phyloP scores from a whole-genome alignment of 2,329 filamentous ascomycete genomes.

The Cladosporium cucumerinum region DNA sequence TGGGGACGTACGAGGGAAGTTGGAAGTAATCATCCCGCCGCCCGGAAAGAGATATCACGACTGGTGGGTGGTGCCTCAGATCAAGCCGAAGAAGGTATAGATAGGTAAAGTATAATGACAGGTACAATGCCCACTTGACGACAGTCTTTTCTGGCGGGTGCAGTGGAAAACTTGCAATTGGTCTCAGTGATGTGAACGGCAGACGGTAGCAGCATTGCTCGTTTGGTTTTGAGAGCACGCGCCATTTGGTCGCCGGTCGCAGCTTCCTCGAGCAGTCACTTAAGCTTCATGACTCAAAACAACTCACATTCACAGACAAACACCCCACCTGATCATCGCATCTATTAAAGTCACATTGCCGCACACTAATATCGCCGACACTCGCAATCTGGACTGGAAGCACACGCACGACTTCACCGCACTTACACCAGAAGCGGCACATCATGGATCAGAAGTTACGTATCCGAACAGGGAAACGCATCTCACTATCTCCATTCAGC shows the following conservation, averaged over 20 bases:
- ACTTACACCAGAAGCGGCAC: neutral
- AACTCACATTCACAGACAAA: neutral
- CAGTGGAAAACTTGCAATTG: neutral
- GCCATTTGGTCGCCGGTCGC: neutral
- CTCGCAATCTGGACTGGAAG: neutral
- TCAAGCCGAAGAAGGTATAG: conserved; percentile 22
- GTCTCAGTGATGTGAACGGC: neutral
- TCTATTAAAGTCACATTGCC: neutral
- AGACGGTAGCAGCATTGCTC: neutral
- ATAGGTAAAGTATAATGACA: neutral
- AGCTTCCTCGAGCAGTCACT: neutral
- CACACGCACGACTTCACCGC: neutral
- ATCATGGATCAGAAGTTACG: neutral
- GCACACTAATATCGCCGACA: neutral
- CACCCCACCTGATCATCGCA: neutral
- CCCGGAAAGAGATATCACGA: conserved; percentile 41
- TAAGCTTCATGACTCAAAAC: neutral
- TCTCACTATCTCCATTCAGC: neutral
- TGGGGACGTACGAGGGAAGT: conserved; percentile 12
- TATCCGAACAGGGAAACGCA: neutral
- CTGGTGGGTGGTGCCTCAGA: conserved; percentile 47
- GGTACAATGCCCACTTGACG: neutral
- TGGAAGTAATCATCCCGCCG: conserved; percentile 38
- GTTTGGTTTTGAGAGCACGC: neutral
- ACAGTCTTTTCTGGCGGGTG: neutral